Base-by-base conservation (phyloP, 2,329 filamentous ascomycete species). In the Parafenestella ontariensis region DNA sequence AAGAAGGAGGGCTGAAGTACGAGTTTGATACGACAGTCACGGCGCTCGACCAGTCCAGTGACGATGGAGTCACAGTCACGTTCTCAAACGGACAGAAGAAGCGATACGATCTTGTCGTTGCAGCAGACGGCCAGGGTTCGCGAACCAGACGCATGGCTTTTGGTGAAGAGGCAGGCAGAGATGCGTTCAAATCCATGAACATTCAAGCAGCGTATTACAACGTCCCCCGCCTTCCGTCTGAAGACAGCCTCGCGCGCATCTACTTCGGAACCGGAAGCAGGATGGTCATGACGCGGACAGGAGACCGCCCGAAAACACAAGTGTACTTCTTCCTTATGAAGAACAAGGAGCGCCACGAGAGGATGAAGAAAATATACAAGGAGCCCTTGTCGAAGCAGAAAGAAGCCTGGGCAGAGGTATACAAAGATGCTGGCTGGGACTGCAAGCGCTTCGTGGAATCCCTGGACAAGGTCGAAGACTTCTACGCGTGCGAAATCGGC, bases 401-500 rank as follows among this genome's bases (percentile, higher is more conserved):
- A 6, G 70, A 67, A 0, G 59, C 79, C 33, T 65, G 68, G 2
- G 44, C 47, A 3, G 31, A 55, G 63, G 2, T 69, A 0, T 79
- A 73, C 43, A 44, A 56, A 2, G 79, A 74, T 37, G 74, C 74
- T 0, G 81, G 79, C 1, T 85, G 81, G 81, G 62, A 80, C 46
- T 63, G 73, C 0, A 63, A 76, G 0, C 55, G 79, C 17, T 61
- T 85, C 0, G 24, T 85, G 1, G 56, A 76, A 3, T 74, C 64
- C 0, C 66, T 86, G 65, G 56, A 70, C 1, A 33, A 54, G 28
- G 53, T 69, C 1, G 59, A 76, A 0, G 78, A 83, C 58, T 83
- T 84, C 54, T 85, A 84, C 69, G 72, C 72, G 21, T 64, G 77
- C 10, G 71, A 77, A 3, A 65, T 83, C 23, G 77, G 70, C 0